Base-by-base conservation (phyloP, 768 basidiomycete genomes). In the Russula lepida region DNA sequence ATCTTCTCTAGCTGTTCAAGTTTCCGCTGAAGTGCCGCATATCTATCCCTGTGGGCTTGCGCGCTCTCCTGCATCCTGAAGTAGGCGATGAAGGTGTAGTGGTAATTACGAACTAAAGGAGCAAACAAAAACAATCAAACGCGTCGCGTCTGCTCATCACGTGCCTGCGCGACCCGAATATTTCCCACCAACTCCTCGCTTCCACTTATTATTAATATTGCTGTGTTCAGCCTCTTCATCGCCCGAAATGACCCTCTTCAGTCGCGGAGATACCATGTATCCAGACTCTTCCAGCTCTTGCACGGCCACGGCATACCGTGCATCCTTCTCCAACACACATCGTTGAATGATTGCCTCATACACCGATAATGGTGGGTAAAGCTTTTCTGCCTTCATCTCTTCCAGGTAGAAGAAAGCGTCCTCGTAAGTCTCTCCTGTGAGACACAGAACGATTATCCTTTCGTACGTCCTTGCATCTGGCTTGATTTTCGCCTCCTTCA, bases 381-480 rank as follows among this genome's bases (percentile, higher is more conserved):
- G 75, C 9, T 76, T 76, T 37, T 78, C 79, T 0, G 77, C 73
- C 71, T 94, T 93, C 88, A 92, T 90, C 75, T 89, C 87, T 70
- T 93, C 91, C 33, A 95, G 78, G 72, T 90, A 92, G 69, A 84
- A 85, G 74, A 94, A 94, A 0, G 91, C 89, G 63, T 92, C 89
- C 68, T 93, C 91, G 71, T 92, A 95, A 3, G 75, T 77, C 8
- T 80, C 71, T 68, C 89, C 86, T 0, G 84, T 83, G 15, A 94
- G 78, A 68, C 84, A 87, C 4, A 94, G 79, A 12, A 74, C 64
- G 62, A 94, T 81, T 73, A 92, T 78, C 33, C 78, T 76, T 67
- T 84, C 81, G 71, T 85, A 92, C 2, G 85, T 89, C 30, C 74
- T 73, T 41, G 73, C 71, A 69, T 91, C 77, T 19, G 85, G 83